Conservation (phyloP, 2,329 filamentous ascomycete genomes). For the Colletotrichum tanaceti region DNA sequence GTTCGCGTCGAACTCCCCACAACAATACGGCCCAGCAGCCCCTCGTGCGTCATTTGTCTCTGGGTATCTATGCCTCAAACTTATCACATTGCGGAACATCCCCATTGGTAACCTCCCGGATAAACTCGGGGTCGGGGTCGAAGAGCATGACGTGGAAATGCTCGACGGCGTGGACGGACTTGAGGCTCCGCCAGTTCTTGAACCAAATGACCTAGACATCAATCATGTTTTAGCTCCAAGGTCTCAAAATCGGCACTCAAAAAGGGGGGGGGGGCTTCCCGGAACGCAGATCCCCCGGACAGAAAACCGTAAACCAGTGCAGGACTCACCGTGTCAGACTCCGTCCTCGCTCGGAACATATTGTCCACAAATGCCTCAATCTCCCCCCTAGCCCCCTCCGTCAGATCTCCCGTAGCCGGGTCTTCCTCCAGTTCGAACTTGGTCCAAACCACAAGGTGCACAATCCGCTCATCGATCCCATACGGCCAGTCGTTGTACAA, state of each 20-base stretch:
- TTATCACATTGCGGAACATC: slow-evolving; percentile 75
- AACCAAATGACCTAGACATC: slow-evolving; percentile 72
- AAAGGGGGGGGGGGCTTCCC: neutral
- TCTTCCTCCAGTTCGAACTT: slow-evolving; percentile 86
- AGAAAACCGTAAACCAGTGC: neutral
- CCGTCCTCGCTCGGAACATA: slow-evolving; percentile 71
- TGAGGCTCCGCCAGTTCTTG: slow-evolving; percentile 88
- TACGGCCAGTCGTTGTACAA: slow-evolving; percentile 96
- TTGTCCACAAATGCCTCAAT: slow-evolving; percentile 78
- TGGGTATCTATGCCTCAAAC: slow-evolving; percentile 34
- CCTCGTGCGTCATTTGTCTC: neutral
- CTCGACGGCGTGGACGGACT: slow-evolving; percentile 87
- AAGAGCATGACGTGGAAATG: slow-evolving; percentile 96
- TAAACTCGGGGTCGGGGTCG: slow-evolving; percentile 76
- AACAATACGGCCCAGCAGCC: neutral
- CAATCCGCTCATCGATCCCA: slow-evolving; percentile 79
- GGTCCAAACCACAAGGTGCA: slow-evolving; percentile 92
- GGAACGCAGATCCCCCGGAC: neutral
- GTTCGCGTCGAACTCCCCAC: neutral
- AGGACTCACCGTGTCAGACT: slow-evolving; percentile 54
- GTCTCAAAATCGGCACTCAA: neutral
- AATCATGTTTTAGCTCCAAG: neutral
- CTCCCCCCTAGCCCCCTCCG: slow-evolving; percentile 67
- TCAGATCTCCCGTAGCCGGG: slow-evolving; percentile 72
- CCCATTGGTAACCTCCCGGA: slow-evolving; percentile 76